Evolutionary conservation across 768 basidiomycete species (phyloP), one percentile per base, ranked within the genome.

Genomic region (Termitomyces sp.): DNA sequence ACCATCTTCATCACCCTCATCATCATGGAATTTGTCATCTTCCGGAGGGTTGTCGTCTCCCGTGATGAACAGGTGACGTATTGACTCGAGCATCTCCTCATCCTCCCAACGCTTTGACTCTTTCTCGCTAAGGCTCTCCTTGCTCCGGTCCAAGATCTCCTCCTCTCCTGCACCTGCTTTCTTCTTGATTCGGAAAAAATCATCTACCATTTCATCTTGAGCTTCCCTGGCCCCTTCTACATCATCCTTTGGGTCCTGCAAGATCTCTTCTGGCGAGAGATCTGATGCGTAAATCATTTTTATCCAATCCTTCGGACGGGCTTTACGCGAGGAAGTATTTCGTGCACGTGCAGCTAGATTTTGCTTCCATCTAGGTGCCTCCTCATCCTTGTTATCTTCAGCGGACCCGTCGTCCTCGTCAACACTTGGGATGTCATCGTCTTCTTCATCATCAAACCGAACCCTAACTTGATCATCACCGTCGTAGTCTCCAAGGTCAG

Each of bases 41-140:
- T 69, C 75, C 18, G 70, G 76, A 20, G 67, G 76, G 20, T 71
- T 78, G 4, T 57, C 66, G 0, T 55, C 63, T 28, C 62, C 94
- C 0, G 94, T 96, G 68, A 99, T 96, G 74, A 99, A 99, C 52
- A 96, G 76, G 55, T 84, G 77, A 6, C 91, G 84, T 66, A 99
- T 86, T 2, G 91, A 88, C 52, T 97, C 91, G 24, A 98, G 79
- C 69, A 91, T 79, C 24, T 82, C 86, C 60, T 95, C 90, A 60
- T 91, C 85, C 57, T 89, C 86, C 95, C 94, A 98, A 63, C 83
- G 82, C 59, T 77, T 81, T 57, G 91, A 70, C 46, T 75, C 74
- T 26, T 84, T 80, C 1, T 63, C 63, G 44, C 78, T 69, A n/a
- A 85, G 52, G 0, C 64, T 65, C 52, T 82, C 85, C 69, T 94